phyloP scores from a whole-genome alignment of 2,329 filamentous ascomycete species.

The Cladosporium velox region DNA sequence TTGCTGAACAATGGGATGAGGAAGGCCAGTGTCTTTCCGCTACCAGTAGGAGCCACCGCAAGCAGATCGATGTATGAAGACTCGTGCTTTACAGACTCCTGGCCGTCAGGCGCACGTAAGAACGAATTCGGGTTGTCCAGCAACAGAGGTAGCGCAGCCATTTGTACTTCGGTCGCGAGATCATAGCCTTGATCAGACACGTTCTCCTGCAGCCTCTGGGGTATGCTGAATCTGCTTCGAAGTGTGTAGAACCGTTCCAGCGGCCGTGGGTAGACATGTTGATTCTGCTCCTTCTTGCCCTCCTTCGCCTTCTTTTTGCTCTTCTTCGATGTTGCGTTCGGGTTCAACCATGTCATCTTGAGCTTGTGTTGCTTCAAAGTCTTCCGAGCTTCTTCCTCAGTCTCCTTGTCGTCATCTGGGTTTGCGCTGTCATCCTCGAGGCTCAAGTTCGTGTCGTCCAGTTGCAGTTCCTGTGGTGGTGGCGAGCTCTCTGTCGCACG shows the following conservation, averaged over 20 bases:
- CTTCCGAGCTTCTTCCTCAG: constrained; percentile 4
- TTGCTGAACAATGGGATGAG: constrained; percentile 82
- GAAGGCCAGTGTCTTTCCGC: constrained; percentile 94
- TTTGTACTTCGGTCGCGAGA: constrained; percentile 89
- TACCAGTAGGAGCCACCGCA: constrained; percentile 89
- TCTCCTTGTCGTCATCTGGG: constrained; percentile 11
- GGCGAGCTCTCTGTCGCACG: not conserved
- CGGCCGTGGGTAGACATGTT: constrained; percentile 74
- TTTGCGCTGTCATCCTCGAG: constrained; percentile 19
- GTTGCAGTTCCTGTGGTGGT: constrained; percentile 10
- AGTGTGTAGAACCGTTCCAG: constrained; percentile 76
- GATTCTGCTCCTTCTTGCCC: constrained; percentile 29
- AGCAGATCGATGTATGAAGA: constrained; percentile 68
- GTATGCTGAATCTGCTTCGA: constrained; percentile 69
- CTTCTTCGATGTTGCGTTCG: constrained; percentile 39
- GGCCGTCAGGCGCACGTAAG: constrained; percentile 44
- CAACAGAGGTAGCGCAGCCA: constrained; percentile 79
- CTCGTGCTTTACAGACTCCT: constrained; percentile 32
- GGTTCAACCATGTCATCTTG: constrained; percentile 37
- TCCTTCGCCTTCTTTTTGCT: constrained; percentile 50
- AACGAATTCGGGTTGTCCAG: constrained; percentile 55
- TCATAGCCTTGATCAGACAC: constrained; percentile 80
- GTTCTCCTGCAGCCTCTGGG: constrained; percentile 73
- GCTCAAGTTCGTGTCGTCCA: not conserved
- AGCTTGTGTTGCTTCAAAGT: constrained; percentile 39